Percentiles rank a stretch among this genome's conserved stretches.
Conservation (phyloP, 176 grass and related monocot species). For the Oryza coarctata region DNA sequence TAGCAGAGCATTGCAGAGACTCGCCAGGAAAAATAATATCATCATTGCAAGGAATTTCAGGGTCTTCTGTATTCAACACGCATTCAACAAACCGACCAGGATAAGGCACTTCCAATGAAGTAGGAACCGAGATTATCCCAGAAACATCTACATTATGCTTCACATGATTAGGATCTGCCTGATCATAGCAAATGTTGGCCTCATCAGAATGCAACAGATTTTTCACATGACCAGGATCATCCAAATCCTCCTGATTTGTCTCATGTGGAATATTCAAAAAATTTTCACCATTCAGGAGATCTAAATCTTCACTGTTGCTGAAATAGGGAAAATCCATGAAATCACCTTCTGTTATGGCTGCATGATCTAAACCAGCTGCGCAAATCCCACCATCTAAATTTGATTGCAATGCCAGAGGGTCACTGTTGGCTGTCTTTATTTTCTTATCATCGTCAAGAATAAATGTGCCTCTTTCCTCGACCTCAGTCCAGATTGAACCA, state of each 20-base stretch:
- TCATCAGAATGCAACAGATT: slow-evolving; percentile 29
- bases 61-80: slow-evolving; percentile 56
- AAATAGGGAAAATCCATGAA: slow-evolving; percentile 71
- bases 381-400: slow-evolving; percentile 43
- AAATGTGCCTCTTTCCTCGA: slow-evolving; percentile 30
- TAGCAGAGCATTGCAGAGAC: slow-evolving; percentile 22
- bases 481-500: slow-evolving; percentile 43
- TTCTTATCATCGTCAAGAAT: slow-evolving; percentile 39
- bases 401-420: slow-evolving; percentile 38
- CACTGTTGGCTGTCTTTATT: slow-evolving; percentile 35
- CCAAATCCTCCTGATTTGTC: slow-evolving; percentile 45
- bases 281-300: slow-evolving; percentile 58
- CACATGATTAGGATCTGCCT: slow-evolving; percentile 28
- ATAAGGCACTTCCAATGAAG: slow-evolving; percentile 40
- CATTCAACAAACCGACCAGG: slow-evolving; percentile 36
- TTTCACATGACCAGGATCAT: slow-evolving; percentile 40
- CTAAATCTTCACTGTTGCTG: slow-evolving; percentile 52
- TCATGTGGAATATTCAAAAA: slow-evolving; percentile 63
- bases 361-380: slow-evolving; percentile 40
- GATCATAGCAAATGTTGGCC: slow-evolving; percentile 46
- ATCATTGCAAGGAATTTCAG: slow-evolving; percentile 70
- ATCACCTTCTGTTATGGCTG: slow-evolving; percentile 45
- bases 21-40: slow-evolving; percentile 40
- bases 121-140: slow-evolving; percentile 38
- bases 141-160: slow-evolving; percentile 38